These are phyloP conservation scores for Wickerhamomyces bisporus DNA, from an alignment of 805 yeast genomes.

Conservation along the genomic window DNA sequence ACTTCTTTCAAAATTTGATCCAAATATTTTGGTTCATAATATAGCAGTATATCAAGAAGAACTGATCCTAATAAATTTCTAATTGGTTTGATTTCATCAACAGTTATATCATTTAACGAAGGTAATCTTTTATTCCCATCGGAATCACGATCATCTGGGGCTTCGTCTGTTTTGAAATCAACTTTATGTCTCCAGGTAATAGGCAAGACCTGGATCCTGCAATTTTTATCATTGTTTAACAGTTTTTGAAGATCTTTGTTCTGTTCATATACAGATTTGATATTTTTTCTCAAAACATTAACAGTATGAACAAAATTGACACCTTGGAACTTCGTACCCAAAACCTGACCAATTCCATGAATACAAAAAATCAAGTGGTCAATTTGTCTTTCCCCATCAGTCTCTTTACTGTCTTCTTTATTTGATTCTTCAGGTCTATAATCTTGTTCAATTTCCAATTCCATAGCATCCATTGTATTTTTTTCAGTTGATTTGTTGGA, in stretches of 20 bases:
- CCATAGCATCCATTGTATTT: slow-evolving; percentile 39
- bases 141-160: slow-evolving; percentile 30
- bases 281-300: slow-evolving; percentile 49
- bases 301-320: slow-evolving; percentile 86
- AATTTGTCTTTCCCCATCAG: slow-evolving; percentile 45
- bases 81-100: slow-evolving; percentile 71
- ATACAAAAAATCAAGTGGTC: slow-evolving; percentile 78
- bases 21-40: slow-evolving; percentile 66
- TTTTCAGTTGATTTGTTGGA: slow-evolving; percentile 15
- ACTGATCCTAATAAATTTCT: slow-evolving; percentile 83
- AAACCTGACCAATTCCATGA: slow-evolving; percentile 91
- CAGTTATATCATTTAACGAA: slow-evolving; percentile 63
- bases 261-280: slow-evolving; percentile 46
- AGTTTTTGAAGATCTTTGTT: slow-evolving; percentile 31
- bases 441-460: slow-evolving; percentile 46
- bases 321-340: slow-evolving; percentile 73
- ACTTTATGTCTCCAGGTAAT: slow-evolving; percentile 86
- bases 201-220: slow-evolving; percentile 79
- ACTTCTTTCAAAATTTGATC: slow-evolving; percentile 60
- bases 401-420: slow-evolving; percentile 30
- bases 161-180: slow-evolving; percentile 49
- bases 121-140: slow-evolving; percentile 47
- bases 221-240: slow-evolving; percentile 40
- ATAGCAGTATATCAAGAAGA: slow-evolving; percentile 73
- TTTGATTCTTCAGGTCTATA: slow-evolving; percentile 38